Evolutionary conservation across 2,329 filamentous ascomycete species (phyloP).

Genomic region (Penicillium sp.): DNA sequence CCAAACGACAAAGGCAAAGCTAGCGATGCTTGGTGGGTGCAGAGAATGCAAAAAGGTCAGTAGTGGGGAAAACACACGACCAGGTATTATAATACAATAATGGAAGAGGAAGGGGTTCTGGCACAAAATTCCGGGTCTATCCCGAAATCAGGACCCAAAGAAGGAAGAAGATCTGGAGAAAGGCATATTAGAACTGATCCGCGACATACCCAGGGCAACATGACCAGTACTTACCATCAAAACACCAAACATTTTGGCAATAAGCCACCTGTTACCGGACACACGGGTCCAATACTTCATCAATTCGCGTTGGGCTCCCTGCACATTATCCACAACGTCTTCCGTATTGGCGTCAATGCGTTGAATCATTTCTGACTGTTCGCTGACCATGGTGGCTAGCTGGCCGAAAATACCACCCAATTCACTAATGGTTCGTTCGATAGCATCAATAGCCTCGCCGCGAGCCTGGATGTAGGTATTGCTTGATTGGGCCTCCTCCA

Average conservation of each 20-base stretch:
- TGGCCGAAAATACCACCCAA: slow-evolving; percentile 92
- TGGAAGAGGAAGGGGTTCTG: slow-evolving; percentile 8
- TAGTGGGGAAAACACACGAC: slow-evolving; percentile 22
- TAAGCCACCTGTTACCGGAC: slow-evolving; percentile 91
- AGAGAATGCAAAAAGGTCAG: slow-evolving; percentile 22
- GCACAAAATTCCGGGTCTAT: slow-evolving; percentile 29
- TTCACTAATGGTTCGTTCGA: slow-evolving; percentile 92
- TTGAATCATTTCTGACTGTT: slow-evolving; percentile 98
- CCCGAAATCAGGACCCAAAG: slow-evolving; percentile 69
- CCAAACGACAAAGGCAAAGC: slow-evolving; percentile 22
- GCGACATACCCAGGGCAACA: not conserved
- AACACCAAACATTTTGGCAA: slow-evolving; percentile 80
- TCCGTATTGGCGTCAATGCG: slow-evolving; percentile 97
- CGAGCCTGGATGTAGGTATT: slow-evolving; percentile 92
- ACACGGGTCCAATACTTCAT: slow-evolving; percentile 97
- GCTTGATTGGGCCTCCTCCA: slow-evolving; percentile 86
- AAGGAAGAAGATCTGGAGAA: slow-evolving; percentile 72
- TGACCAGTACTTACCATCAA: slow-evolving; percentile 66
- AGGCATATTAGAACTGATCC: slow-evolving; percentile 10
- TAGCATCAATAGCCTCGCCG: slow-evolving; percentile 94
- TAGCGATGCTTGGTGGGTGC: slow-evolving; percentile 19
- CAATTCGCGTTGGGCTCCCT: slow-evolving; percentile 90
- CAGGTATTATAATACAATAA: slow-evolving; percentile 41
- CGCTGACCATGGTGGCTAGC: slow-evolving; percentile 92
- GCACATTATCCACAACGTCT: slow-evolving; percentile 97